phyloP scores from a whole-genome alignment of 805 yeast genomes.

The Candida manassasensis region DNA sequence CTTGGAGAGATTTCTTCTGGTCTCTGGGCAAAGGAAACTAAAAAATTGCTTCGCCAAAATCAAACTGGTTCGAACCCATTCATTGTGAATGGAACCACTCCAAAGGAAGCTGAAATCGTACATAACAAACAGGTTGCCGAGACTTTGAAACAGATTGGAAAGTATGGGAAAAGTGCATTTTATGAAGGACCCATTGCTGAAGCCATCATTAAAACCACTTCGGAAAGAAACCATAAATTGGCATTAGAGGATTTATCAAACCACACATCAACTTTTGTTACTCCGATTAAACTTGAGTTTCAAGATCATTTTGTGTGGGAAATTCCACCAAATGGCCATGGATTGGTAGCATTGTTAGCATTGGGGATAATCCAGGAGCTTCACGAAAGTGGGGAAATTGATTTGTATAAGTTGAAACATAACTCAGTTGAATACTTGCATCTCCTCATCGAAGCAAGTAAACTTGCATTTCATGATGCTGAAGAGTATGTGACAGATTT shows the following conservation, averaged over 20 bases:
- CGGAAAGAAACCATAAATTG: slow-evolving; percentile 52
- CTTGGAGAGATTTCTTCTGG: slow-evolving; percentile 55
- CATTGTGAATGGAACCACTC: slow-evolving; percentile 35
- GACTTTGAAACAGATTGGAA: slow-evolving; percentile 48
- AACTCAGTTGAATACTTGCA: slow-evolving; percentile 72
- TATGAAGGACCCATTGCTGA: slow-evolving; percentile 70
- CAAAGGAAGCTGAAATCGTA: slow-evolving; percentile 56
- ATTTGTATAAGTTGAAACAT: slow-evolving; percentile 45
- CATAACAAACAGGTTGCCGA: slow-evolving; percentile 49
- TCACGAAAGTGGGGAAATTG: slow-evolving; percentile 37
- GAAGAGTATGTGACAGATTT: slow-evolving; percentile 71
- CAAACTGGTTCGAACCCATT: slow-evolving; percentile 28
- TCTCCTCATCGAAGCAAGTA: slow-evolving; percentile 62
- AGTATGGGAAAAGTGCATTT: slow-evolving; percentile 59
- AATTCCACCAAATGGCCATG: slow-evolving; percentile 83
- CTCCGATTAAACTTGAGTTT: slow-evolving; percentile 54
- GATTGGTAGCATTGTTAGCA: slow-evolving; percentile 68
- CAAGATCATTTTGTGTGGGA: slow-evolving; percentile 62
- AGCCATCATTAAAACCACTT: slow-evolving; percentile 52
- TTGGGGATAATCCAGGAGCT: slow-evolving; percentile 61
- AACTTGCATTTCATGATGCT: slow-evolving; percentile 68
- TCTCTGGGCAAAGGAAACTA: slow-evolving; percentile 41
- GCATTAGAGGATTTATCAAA: slow-evolving; percentile 48
- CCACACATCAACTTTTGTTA: slow-evolving; percentile 60
- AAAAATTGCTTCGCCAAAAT: slow-evolving; percentile 35